Evolutionary conservation across 805 yeast genomes (phyloP), one percentile per base, ranked within the genome.

Genomic region (Metschnikowia reukaufii): DNA sequence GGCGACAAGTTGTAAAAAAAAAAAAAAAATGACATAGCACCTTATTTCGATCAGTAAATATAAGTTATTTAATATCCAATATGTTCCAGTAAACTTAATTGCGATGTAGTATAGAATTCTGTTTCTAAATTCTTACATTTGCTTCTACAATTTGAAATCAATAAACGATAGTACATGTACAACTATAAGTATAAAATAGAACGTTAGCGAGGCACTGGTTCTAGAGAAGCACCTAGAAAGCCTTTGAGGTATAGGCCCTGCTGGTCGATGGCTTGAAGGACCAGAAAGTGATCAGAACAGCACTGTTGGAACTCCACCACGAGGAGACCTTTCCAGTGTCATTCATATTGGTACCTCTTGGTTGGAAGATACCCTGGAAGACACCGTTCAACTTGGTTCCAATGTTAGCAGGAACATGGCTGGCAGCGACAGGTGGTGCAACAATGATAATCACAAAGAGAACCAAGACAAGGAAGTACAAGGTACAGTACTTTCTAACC

Each of bases 341-440:
- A 64, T 91, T 88, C 72, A 88, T 83, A 60, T 74, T 68, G 61
- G 78, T 80, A 55, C 83, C 81, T 74, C 89, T 86, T 70, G 97
- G 97, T 74, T 92, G 99, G 77, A 92, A 79, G 53, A 92, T 68
- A 65, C 96, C 96, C 30, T 73, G 61, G 58, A 74, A 69, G 20
- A 70, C 66, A 59, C 77, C 76, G 41, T 62, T 58, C 27, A 60
- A 39, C 15, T 34, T 37, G 38, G 58, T 56, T 41, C 69, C 69
- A 48, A 72, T 55, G 55, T 73, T 63, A 54, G 54, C 57, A 6
- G 83, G 74, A 45, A 77, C 50, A 40, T 77, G 72, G 45, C 78
- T 70, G 39, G 88, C 81, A 21, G 92, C 98, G 54, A 80, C 85
- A 30, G 96, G 96, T 55, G 99, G 99, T 37, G 94, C 97, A 54